Evolutionary conservation across 192 early-diverging fungal genomes (phyloP), one percentile per base, ranked within the genome.

Genomic region (Linnemannia hyalina): DNA sequence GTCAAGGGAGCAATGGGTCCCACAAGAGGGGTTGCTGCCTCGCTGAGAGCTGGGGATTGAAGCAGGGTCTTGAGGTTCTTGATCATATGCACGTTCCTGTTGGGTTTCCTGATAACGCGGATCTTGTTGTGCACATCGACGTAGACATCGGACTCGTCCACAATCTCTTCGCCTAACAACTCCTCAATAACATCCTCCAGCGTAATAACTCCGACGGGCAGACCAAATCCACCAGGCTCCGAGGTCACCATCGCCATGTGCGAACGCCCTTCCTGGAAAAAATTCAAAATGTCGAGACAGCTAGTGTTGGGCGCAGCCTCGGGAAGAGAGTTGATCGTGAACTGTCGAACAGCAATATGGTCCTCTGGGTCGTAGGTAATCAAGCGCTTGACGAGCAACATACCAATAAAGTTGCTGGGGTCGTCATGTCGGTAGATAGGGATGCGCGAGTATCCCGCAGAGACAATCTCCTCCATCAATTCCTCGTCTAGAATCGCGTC

Each of bases 121-220:
- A 91, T 91, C 81, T 91, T 91, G 69, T 90, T 90, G 63, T 85
- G 90, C 26, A 90, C 23, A 71, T 78, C 77, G n/a, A 78, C 77
- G 89, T 78, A 78, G 18, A 91, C 92, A 82, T 95, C 95, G 7
- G 95, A 94, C 82, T 96, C 95, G 81, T 96, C 95, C 57, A 95
- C 90, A 75, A 95, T 95, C 74, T 95, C 95, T 80, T 96, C 95
- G 47, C 94, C 93, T 74, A 96, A 94, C n/a, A 96, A 88, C 87
- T 95, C 95, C 86, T 96, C 95, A 73, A 96, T 94, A 18, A 96
- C 94, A 80, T 96, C 95, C 73, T 96, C 95, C 47, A 96, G 85
- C 9, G 95, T 96, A 60, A 96, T 94, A 18, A 95, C 92, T 26
- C 95, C 95, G 38, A 96, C 83, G 4, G 85, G 85, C 11, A 55